Base-by-base conservation (phyloP, 1,284 basidiomycete species). In the Hemileia vastatrix region DNA sequence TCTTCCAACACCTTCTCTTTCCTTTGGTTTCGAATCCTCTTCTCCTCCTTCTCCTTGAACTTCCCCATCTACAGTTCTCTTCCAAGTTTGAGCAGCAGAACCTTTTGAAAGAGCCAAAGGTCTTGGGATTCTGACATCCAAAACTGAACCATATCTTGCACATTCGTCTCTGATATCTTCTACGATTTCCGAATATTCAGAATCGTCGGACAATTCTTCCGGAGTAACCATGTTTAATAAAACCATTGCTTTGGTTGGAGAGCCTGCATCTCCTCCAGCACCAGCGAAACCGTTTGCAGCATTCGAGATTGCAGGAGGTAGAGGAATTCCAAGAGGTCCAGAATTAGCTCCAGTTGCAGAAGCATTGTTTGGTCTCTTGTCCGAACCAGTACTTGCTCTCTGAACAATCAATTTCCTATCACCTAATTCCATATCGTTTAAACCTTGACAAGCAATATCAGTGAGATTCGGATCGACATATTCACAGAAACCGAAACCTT, bases 1-100 rank as follows among this genome's bases (percentile, higher is more conserved):
- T 54, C 91, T 82, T 15, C 92, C 92, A 21, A 96, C 93, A 53
- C 93, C 92, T 2, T 86, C 82, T 45, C 90, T 88, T 76, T 94
- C 90, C 75, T 91, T 88, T 47, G 80, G 79, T 59, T 84, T 81
- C 33, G 64, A 64, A 8, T 63, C 65, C 18, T 64, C 75, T 66
- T 63, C 67, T 69, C 70, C 63, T 81, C 80, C 23, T n/a, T n/a
- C n/a, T n/a, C n/a, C n/a, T n/a, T n/a, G n/a, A n/a, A n/a, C n/a
- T n/a, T n/a, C n/a, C n/a, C n/a, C 66, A 24, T 66, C 65, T 40
- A 60, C 64, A 9, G 44, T 63, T 15, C 63, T 54, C 49, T 68
- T 67, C 71, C 71, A 74, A 49, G 66, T 59, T 11, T 70, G 70
- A 13, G 72, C 72, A 1, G 71, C 71, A 3, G 66, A 64, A n/a